A percentile compares a stretch with the other conserved stretches of the same genome.
Conservation (phyloP, 2,329 filamentous ascomycete species). For the Cladophialophora yegresii region DNA sequence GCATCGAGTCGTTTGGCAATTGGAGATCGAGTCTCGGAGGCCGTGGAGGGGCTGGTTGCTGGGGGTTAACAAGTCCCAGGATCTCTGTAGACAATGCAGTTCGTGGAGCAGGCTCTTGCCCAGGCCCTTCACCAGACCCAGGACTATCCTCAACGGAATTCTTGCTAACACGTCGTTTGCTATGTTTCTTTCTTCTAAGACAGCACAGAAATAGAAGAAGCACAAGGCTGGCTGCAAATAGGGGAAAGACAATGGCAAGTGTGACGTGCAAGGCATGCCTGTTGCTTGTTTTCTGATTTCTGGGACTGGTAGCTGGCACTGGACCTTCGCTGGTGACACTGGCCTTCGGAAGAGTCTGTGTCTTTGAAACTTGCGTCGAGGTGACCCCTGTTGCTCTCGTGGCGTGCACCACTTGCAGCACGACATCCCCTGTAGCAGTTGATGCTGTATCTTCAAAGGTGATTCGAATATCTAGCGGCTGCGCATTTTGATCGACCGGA, state of each 20-base stretch:
- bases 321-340: conserved; percentile 16
- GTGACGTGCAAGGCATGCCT: conserved; percentile 19
- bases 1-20: conserved; percentile 28
- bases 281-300: neutral
- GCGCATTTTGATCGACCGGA: conserved; percentile 7
- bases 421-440: conserved; percentile 3
- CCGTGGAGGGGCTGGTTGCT: neutral
- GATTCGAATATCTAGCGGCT: conserved; percentile 16
- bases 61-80: neutral
- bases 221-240: conserved; percentile 15
- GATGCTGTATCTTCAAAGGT: conserved; percentile 18
- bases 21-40: conserved; percentile 21
- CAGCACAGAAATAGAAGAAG: conserved; percentile 16
- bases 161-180: neutral
- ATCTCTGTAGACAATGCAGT: neutral
- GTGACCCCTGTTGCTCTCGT: neutral
- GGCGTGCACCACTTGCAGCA: conserved; percentile 1
- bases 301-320: neutral
- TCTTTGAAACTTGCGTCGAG: conserved; percentile 1
- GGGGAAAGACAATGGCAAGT: conserved; percentile 20
- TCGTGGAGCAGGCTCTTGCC: neutral
- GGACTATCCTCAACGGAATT: neutral
- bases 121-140: neutral
- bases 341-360: conserved; percentile 5
- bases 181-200: conserved; percentile 14